Evolutionary conservation across 2,329 filamentous ascomycete genomes (phyloP), one percentile per base, ranked within the genome.

Genomic region (Chaetomium sp.): DNA sequence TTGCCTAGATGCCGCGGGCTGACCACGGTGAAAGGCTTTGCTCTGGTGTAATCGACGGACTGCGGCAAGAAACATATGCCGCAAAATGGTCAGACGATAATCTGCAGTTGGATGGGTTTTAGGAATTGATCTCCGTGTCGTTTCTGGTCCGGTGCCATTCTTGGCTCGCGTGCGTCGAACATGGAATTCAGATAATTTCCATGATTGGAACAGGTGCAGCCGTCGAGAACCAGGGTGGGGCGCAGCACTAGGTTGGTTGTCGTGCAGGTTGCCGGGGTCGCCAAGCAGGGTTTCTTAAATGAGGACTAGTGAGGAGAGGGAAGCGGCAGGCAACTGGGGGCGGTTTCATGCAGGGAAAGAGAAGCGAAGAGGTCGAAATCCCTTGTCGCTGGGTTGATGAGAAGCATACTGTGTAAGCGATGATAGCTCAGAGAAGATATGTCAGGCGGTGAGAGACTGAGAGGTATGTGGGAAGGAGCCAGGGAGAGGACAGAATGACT

Each of bases 81-180:
- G 50, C 62, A 63, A 54, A n/a, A 57, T 42, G 62, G 59, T 63
- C 54, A 42, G 61, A 54, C 58, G 50, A 65, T 62, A 35, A 33
- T 62, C 57, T 64, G 66, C 66, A 62, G 51, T 16, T 25, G 42
- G 35, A n/a, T 33, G 29, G 55, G 29, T 29, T 60, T 66, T 33
- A 25, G 61, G 64, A 38, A 68, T 60, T 21, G 66, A 68, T 66
- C 66, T 60, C 60, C 66, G 33, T n/a, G 33, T n/a, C n/a, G 27
- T 47, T 62, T 59, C 38, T 25, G 55, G n/a, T 55, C 21, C 35
- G 21, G 60, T 47, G 56, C 38, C 50, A 56, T 59, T 31, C 49
- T 67, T 60, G 57, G 61, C 55, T 58, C 10, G 63, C n/a, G 21
- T 57, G 56, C 19, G 49, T n/a, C 19, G 29, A 5, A 16, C 50